These are phyloP conservation scores for Ustilago tritici DNA, from an alignment of 1,284 basidiomycete species.

Conservation along the genomic window DNA sequence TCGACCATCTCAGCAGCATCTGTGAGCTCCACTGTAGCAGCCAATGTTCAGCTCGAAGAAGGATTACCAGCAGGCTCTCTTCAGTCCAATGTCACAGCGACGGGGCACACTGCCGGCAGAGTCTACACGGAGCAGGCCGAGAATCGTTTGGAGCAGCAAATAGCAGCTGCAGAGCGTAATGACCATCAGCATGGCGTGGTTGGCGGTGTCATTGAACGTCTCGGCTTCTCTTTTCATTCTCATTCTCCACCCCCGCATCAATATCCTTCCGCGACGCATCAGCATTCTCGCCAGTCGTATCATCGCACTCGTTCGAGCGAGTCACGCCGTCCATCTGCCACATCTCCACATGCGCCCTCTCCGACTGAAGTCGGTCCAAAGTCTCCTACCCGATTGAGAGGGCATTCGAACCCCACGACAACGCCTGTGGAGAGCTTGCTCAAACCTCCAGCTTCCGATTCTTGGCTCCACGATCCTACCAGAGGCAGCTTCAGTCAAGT, in stretches of 20 bases:
- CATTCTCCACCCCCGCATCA: slow-evolving; percentile 22
- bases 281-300: slow-evolving; percentile 12
- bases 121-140: slow-evolving; percentile 31
- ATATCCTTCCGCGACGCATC: slow-evolving; percentile 8
- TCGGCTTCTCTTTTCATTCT: slow-evolving; percentile 33
- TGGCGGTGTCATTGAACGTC: slow-evolving; percentile 45
- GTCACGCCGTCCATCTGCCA: slow-evolving; percentile 15
- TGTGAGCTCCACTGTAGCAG: slow-evolving; percentile 27
- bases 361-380: neutral
- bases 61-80: slow-evolving; percentile 25
- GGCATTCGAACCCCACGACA: neutral
- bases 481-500: slow-evolving; percentile 29
- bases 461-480: slow-evolving; percentile 33
- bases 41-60: slow-evolving; percentile 48
- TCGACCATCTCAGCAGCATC: slow-evolving; percentile 41
- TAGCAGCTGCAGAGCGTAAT: slow-evolving; percentile 49
- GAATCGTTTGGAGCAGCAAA: slow-evolving; percentile 41
- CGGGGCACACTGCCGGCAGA: slow-evolving; percentile 34
- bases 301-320: slow-evolving; percentile 31
- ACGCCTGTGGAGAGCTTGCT: neutral
- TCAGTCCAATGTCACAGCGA: slow-evolving; percentile 40
- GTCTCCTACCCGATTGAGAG: neutral
- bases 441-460: slow-evolving; percentile 19
- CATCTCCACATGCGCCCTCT: neutral
- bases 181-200: slow-evolving; percentile 51